phyloP scores from a whole-genome alignment of 129 eudicot genomes.

The Erigeron canadensis region DNA sequence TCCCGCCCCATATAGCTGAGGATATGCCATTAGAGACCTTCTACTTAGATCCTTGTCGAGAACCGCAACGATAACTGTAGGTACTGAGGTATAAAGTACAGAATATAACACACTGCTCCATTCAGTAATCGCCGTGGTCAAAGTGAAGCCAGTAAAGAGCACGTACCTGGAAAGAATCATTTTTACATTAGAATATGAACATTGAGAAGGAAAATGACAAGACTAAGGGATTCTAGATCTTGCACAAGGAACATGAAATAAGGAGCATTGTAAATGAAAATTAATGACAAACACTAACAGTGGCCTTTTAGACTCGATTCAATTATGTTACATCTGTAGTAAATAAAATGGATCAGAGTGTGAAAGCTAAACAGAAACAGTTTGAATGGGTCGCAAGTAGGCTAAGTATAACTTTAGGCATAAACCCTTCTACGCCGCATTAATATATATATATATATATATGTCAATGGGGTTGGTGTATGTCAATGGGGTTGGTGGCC shows the following conservation, averaged over 20 bases:
- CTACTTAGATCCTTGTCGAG: slow-evolving; percentile 90
- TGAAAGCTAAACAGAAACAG: neutral
- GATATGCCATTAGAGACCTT: slow-evolving; percentile 57
- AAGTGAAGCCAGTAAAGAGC: slow-evolving; percentile 69
- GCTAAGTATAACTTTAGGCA: neutral
- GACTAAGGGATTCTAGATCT: neutral
- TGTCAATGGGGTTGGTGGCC: no score
- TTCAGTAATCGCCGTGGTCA: slow-evolving; percentile 86
- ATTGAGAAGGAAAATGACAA: neutral
- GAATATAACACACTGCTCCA: slow-evolving; percentile 98
- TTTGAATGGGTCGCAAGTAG: neutral
- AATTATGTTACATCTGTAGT: neutral
- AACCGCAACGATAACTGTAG: slow-evolving; percentile 81
- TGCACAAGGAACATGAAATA: neutral
- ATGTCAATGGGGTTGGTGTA: no score
- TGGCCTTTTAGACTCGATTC: neutral
- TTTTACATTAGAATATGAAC: slow-evolving; percentile 13
- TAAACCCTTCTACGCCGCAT: neutral
- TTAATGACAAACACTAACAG: neutral
- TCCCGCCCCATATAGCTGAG: slow-evolving; percentile 94
- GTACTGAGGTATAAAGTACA: slow-evolving; percentile 72
- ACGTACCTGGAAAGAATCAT: slow-evolving; percentile 58
- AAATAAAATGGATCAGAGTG: neutral
- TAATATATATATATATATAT: slow-evolving; percentile 1
- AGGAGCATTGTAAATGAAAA: neutral